Evolutionary conservation across 2,329 filamentous ascomycete genomes (phyloP), one percentile per base, ranked within the genome.

Genomic region (Gyromitra esculenta): DNA sequence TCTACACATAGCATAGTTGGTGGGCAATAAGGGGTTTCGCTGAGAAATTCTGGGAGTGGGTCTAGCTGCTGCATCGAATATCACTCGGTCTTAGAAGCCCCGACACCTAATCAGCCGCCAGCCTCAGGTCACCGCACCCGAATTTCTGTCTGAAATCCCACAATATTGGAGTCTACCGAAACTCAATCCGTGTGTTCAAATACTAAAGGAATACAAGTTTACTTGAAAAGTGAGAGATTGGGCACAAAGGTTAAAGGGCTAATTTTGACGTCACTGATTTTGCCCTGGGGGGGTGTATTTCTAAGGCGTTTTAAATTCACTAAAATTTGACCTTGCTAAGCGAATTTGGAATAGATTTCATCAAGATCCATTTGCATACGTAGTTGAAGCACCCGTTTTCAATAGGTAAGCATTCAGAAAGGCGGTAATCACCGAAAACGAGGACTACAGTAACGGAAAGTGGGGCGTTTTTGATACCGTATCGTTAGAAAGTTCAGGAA

Each of bases 11-110:
- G 41, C 43, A 15, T 45, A 11, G 43, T 15, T 13, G 9, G 11
- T 45, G 13, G 41, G 41, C 13, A 43, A 5, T 45, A 45, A 15
- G 4, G 15, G 11, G 13, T 45, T 15, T 45, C 5, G 8, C 15
- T 8, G 9, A 45, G 5, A 9, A 4, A 52, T 52, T 52, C 18
- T 5, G 18, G 7, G 48, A 45, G 48, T 21, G 18, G 5, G 5
- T 7, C 25, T n/a, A 31, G 2, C 2, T 31, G 2, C 2, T 21
- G 25, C 35, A 60, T 60, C 15, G 41, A 60, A 39, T 60, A 41
- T 60, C 56, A 60, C 56, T 60, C 56, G 56, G 35, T 39, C 56
- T 41, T 60, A n/a, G 56, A 7, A 31, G 25, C 35, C 52, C 2
- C 25, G 25, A 31, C 25, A 31, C 25, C 25, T 31, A 31, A 18